These are phyloP conservation scores for Sanghuangporus sanghuang DNA, from an alignment of 1,284 basidiomycete genomes.

Conservation along the genomic window DNA sequence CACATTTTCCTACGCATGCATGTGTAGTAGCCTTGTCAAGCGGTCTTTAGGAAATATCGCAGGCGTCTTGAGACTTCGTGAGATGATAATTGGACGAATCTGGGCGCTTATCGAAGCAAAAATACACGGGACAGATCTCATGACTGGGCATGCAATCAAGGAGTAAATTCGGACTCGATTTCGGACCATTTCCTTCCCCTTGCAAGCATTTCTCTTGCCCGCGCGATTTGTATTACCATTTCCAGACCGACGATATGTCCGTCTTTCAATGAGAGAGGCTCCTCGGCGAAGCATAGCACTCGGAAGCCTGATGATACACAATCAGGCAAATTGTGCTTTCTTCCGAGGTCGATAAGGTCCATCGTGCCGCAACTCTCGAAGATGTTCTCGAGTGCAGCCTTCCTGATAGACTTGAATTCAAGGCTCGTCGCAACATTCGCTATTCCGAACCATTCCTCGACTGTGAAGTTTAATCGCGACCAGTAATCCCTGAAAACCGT, in stretches of 20 bases:
- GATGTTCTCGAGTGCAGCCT: neutral
- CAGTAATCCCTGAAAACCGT: neutral
- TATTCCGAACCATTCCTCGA: constrained; percentile 1
- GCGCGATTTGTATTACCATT: constrained; percentile 3
- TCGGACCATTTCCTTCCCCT: constrained; percentile 2
- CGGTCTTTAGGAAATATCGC: no score
- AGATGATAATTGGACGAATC: neutral
- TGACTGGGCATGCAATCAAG: neutral
- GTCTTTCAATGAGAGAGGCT: constrained; percentile 3
- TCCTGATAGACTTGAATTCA: neutral
- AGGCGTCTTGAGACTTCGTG: no score
- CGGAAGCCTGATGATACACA: neutral
- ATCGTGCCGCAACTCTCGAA: neutral
- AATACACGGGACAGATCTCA: neutral
- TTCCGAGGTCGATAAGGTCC: constrained; percentile 3
- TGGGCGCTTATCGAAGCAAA: neutral
- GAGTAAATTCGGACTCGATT: neutral
- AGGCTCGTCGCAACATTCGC: neutral
- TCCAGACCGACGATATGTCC: constrained; percentile 9
- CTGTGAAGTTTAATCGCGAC: neutral
- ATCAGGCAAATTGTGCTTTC: neutral
- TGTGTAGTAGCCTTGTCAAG: no score
- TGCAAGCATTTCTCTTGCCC: constrained; percentile 1
- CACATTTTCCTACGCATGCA: no score
- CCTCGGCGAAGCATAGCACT: constrained; percentile 4